Evolutionary conservation across 2,329 filamentous ascomycete species (phyloP), one percentile per base, ranked within the genome.

Genomic region (Alternaria triticina): DNA sequence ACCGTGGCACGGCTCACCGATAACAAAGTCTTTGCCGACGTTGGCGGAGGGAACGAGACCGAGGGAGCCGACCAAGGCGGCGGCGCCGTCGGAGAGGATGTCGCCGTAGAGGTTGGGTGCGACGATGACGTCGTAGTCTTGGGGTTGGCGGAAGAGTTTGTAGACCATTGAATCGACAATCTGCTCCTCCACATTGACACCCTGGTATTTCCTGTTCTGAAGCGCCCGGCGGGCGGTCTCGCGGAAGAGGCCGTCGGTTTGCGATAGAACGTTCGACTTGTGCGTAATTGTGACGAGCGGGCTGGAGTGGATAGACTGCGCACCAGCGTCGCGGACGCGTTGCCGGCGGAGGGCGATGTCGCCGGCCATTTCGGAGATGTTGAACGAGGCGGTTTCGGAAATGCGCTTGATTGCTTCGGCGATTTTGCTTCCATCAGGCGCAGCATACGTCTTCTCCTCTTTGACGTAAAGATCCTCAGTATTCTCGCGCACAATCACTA

Each of bases 121-220:
- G 50, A 99, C 96, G 73, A 99, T 97, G 70, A 98, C 95, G 80
- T 99, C 96, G 88, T 98, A 99, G 77, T 91, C 91, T 76, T 91
- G 87, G 46, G 96, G 96, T 83, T 98, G 93, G 66, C 95, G 93
- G 89, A 98, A 98, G 61, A 99, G 91, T 86, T 98, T 98, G 89
- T 98, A 98, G 62, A 98, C 94, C 96, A 99, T 99, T 66, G 91
- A 95, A 83, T 99, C 96, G 67, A 99, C 95, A 73, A 99, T 99
- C 85, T 99, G 96, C 86, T 98, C 96, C 82, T 98, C 96, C 58
- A 97, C 86, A 45, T 83, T 83, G 57, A 97, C 84, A 13, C 66
- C 59, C 64, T 82, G 81, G 84, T 92, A 97, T 70, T 84, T 86
- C 12, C 86, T 71, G 55, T 86, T 85, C 27, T 89, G 86, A 9